Evolutionary conservation across 495 filamentous ascomycete genomes (phyloP), one percentile per base, ranked within the genome.

Genomic region (Penicillium subrubescens): DNA sequence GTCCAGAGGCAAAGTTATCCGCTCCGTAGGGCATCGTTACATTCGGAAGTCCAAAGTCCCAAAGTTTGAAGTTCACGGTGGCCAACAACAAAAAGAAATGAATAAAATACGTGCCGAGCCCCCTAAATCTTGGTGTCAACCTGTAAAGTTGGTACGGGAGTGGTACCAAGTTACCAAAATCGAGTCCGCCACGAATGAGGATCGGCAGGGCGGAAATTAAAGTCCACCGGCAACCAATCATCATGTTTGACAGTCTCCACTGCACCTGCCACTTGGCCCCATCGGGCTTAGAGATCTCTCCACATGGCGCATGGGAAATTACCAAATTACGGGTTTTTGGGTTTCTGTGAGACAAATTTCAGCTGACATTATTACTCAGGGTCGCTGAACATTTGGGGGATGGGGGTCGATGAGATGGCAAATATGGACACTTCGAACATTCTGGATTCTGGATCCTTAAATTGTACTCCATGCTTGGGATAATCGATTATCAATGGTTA

Each of bases 131-230:
- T 15, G 19, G 44, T 48, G 44, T 48, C 0, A 21, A 0, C 5
- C 27, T 35, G 53, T 37, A 54, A 12, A 3, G 10, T 4, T 54
- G 52, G 52, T 34, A 54, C 31, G 5, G 37, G 37, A n/a, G 25
- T 17, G 37, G 37, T 41, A 41, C 37, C 37, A 41, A 41, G 2
- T 41, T 41, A 37, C 35, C 35, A 11, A 11, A 12, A 11, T 37
- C 55, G 56, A 33, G 35, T 17, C 37, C 15, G 19, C 14, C 8
- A 52, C 37, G 50, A 54, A 63, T 68, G 43, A 39, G 19, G 71
- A 74, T 72, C 71, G 67, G 59, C 71, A 70, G 51, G 60, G 60
- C 66, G 66, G 71, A 72, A 70, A 74, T 72, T 68, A 68, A 56
- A 60, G 39, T 11, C n/a, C 3, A 7, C 1, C 7, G 4, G 1